Conservation (phyloP, 2,329 filamentous ascomycete genomes). For the Alternaria longipes region DNA sequence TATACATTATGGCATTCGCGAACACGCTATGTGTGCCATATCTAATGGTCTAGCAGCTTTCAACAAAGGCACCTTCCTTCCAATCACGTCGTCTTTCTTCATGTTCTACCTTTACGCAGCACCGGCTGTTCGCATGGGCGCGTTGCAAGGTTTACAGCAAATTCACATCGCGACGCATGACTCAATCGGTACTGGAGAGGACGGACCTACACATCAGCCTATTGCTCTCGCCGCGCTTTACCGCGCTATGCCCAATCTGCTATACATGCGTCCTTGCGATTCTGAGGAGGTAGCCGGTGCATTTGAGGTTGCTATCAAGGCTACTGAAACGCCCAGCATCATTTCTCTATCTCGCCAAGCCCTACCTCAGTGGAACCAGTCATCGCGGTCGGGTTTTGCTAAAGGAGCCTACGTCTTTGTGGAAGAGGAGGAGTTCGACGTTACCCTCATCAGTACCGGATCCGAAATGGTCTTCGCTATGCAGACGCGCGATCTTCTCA, state of each 20-base stretch:
- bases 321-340: conserved; percentile 54
- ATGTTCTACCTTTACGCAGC: conserved; percentile 71
- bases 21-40: conserved; percentile 50
- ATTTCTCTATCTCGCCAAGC: conserved; percentile 59
- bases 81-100: conserved; percentile 66
- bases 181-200: conserved; percentile 62
- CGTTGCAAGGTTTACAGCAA: conserved; percentile 62
- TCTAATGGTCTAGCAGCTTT: conserved; percentile 66
- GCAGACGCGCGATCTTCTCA: conserved; percentile 52
- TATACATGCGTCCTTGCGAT: conserved; percentile 68
- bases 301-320: conserved; percentile 58
- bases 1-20: conserved; percentile 52
- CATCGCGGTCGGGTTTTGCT: conserved; percentile 52
- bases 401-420: conserved; percentile 59
- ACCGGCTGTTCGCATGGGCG: conserved; percentile 68
- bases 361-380: conserved; percentile 49
- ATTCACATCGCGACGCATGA: conserved; percentile 71
- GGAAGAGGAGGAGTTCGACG: conserved; percentile 52
- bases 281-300: conserved; percentile 66
- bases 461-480: conserved; percentile 61
- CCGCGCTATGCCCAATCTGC: conserved; percentile 69
- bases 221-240: conserved; percentile 66
- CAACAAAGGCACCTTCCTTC: conserved; percentile 59
- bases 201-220: conserved; percentile 71
- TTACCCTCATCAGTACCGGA: conserved; percentile 56